Conservation (phyloP, 2,329 filamentous ascomycete genomes). For the Xylariomycetidae sp. region DNA sequence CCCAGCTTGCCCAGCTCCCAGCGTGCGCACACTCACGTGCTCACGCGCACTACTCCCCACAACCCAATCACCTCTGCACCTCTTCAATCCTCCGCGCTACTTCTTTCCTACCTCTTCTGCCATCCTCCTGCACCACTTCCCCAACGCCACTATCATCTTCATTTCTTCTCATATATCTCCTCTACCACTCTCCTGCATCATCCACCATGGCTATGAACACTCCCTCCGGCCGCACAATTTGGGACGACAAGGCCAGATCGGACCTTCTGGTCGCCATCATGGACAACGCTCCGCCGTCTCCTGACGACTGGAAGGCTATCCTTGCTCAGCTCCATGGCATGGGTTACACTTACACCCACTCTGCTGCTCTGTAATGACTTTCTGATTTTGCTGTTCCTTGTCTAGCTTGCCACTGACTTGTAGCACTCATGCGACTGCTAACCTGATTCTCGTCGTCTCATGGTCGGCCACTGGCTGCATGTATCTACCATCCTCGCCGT, state of each 20-base stretch:
- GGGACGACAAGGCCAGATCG: conserved; percentile 29
- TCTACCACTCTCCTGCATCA: conserved; percentile 1
- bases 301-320: conserved; percentile 27
- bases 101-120: background rate
- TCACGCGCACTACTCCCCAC: background rate
- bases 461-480: no score
- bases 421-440: no score
- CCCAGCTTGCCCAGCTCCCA: conserved; percentile 1
- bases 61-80: background rate
- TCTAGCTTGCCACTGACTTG: no score
- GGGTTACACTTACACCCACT: conserved; percentile 33
- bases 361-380: conserved; percentile 33
- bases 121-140: background rate
- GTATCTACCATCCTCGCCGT: no score
- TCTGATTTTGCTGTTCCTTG: background rate
- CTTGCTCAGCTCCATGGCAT: conserved; percentile 24
- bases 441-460: no score
- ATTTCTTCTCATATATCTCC: background rate
- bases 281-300: conserved; percentile 29
- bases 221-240: conserved; percentile 13
- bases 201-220: conserved; percentile 4
- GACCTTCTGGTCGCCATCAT: conserved; percentile 33
- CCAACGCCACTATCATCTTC: background rate
- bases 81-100: background rate
- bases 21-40: background rate